A percentile compares a stretch with the other conserved stretches of the same genome.
phyloP scores from a whole-genome alignment of 305 asterid genomes.

The Petunia hybrid region DNA sequence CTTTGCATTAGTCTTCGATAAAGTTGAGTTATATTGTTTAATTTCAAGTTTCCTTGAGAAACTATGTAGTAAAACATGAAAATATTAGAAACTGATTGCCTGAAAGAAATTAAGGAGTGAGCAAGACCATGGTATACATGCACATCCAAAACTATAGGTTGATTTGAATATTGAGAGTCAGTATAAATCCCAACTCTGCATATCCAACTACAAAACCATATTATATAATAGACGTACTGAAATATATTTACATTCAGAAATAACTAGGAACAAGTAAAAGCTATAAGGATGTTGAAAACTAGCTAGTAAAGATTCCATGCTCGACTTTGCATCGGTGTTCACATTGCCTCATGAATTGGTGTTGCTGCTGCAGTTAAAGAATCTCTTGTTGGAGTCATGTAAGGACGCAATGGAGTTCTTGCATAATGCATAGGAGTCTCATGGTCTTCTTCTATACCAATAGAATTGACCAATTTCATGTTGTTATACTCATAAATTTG shows the following conservation, averaged over 20 bases:
- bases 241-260: neutral
- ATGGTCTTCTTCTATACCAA: neutral
- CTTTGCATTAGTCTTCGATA: no score
- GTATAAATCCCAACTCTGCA: neutral
- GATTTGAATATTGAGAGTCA: no score
- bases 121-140: no score
- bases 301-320: neutral
- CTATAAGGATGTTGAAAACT: neutral
- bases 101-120: no score
- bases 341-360: conserved; percentile 4
- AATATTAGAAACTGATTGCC: no score
- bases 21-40: no score
- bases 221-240: neutral
- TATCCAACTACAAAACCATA: neutral
- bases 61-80: no score
- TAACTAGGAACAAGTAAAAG: neutral
- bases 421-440: conserved; percentile 8
- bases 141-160: no score
- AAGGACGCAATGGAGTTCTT: neutral
- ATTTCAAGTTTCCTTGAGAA: no score
- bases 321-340: neutral
- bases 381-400: neutral
- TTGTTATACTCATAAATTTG: neutral
- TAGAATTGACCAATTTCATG: neutral
- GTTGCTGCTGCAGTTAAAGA: neutral